phyloP scores from a whole-genome alignment of 1,139 yeast genomes.

The Candida gigantensis region DNA sequence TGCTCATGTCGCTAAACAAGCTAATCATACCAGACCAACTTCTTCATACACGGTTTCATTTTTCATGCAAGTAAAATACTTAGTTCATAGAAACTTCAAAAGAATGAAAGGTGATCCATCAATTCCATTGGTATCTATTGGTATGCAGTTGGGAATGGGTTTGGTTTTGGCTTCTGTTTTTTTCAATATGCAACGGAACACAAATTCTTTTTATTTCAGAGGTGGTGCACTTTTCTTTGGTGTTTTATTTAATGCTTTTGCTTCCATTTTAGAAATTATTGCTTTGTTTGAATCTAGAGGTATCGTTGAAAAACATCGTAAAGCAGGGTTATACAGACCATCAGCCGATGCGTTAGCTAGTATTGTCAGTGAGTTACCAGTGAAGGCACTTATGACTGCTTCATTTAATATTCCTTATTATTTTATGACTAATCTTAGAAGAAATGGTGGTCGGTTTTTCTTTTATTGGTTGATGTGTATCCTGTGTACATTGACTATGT shows the following conservation, averaged over 20 bases:
- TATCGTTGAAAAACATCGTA: conserved; percentile 62
- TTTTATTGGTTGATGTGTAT: conserved; percentile 47
- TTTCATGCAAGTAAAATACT: conserved; percentile 33
- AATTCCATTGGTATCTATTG: conserved; percentile 23
- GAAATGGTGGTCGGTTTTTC: conserved; percentile 60
- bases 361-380: conserved; percentile 58
- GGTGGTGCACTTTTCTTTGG: conserved; percentile 61
- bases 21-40: conserved; percentile 22
- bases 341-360: conserved; percentile 65
- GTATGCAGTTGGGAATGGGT: conserved; percentile 34
- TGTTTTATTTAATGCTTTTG: conserved; percentile 55
- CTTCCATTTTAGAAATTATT: conserved; percentile 59
- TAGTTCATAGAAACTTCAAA: conserved; percentile 28
- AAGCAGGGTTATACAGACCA: conserved; percentile 63
- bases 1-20: conserved; percentile 32
- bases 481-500: conserved; percentile 51
- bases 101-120: conserved; percentile 34
- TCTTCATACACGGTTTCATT: conserved; percentile 39
- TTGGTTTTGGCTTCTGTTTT: conserved; percentile 50
- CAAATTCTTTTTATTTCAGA: conserved; percentile 56
- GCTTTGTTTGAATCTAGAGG: conserved; percentile 58
- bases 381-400: conserved; percentile 47
- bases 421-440: conserved; percentile 57
- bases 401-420: conserved; percentile 51
- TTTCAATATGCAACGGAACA: conserved; percentile 47